phyloP scores from a whole-genome alignment of 768 basidiomycete species.

The Boletus coccyginus region DNA sequence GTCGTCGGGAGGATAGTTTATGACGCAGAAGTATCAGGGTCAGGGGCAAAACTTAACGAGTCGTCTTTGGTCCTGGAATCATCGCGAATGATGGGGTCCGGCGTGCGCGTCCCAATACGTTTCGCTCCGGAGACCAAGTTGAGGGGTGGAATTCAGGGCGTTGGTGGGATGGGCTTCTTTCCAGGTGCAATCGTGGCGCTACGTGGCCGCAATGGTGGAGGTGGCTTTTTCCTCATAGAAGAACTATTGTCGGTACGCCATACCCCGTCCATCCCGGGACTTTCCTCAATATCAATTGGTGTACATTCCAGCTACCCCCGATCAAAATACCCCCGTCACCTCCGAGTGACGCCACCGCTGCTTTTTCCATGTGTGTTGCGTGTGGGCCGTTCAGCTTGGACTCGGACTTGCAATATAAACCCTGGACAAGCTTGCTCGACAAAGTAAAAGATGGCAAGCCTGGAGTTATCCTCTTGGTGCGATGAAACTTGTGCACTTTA shows the following conservation, averaged over 20 bases:
- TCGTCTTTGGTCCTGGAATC: conserved; percentile 76
- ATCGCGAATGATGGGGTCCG: conserved; percentile 70
- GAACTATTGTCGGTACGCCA: conserved; percentile 75
- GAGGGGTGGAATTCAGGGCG: conserved; percentile 58
- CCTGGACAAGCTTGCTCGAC: conserved; percentile 63
- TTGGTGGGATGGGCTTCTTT: conserved; percentile 72
- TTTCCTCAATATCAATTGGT: neutral
- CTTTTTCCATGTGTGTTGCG: conserved; percentile 68
- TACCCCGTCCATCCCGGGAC: neutral
- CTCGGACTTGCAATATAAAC: conserved; percentile 69
- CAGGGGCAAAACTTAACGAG: conserved; percentile 69
- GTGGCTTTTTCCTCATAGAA: conserved; percentile 78
- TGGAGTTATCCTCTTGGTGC: conserved; percentile 73
- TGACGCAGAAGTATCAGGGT: conserved; percentile 57
- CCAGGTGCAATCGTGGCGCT: conserved; percentile 86
- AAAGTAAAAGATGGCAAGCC: conserved; percentile 66
- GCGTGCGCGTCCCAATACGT: conserved; percentile 64
- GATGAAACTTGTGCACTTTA: conserved; percentile 8
- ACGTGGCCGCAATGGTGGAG: conserved; percentile 89
- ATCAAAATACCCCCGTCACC: conserved; percentile 46
- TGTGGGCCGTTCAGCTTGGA: conserved; percentile 88
- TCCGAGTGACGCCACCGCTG: conserved; percentile 31
- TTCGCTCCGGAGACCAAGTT: conserved; percentile 68
- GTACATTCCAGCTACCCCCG: conserved; percentile 55
- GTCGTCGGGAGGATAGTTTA: conserved; percentile 73